Evolutionary conservation across 148 eudicot species (phyloP).

Genomic region (Rhododendron ferrugineum): DNA sequence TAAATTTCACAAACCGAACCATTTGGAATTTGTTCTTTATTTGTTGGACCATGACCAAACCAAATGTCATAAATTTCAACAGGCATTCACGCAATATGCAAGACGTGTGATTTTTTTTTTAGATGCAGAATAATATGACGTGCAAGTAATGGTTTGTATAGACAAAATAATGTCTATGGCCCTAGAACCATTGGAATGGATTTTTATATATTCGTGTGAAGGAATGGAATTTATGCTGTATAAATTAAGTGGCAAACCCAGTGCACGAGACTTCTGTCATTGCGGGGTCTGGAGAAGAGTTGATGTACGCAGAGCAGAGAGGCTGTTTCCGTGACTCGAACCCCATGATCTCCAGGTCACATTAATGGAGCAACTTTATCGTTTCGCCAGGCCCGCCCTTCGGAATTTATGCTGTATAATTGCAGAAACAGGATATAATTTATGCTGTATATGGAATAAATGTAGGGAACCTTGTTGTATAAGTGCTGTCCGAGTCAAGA

Average conservation of each 20-base stretch:
- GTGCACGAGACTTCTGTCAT: too few species aligned
- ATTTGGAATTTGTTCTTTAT: too few species aligned
- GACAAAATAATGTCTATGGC: neutral
- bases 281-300: too few species aligned
- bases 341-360: too few species aligned
- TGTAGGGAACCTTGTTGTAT: neutral
- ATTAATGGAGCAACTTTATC: too few species aligned
- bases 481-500: constrained; percentile 3
- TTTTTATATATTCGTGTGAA: neutral
- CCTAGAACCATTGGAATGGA: neutral
- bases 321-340: too few species aligned
- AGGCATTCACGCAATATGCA: neutral
- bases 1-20: too few species aligned
- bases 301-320: too few species aligned
- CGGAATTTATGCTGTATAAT: neutral
- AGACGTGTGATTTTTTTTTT: neutral
- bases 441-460: neutral
- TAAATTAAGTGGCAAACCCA: too few species aligned
- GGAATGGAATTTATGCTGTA: neutral
- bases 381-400: too few species aligned
- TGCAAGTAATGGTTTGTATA: neutral
- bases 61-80: too few species aligned
- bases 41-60: too few species aligned
- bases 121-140: neutral
- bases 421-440: neutral